Percentiles rank a stretch among this genome's conserved stretches.
phyloP scores from a whole-genome alignment of 2,329 filamentous ascomycete species.

The Sarocladium oryzae region DNA sequence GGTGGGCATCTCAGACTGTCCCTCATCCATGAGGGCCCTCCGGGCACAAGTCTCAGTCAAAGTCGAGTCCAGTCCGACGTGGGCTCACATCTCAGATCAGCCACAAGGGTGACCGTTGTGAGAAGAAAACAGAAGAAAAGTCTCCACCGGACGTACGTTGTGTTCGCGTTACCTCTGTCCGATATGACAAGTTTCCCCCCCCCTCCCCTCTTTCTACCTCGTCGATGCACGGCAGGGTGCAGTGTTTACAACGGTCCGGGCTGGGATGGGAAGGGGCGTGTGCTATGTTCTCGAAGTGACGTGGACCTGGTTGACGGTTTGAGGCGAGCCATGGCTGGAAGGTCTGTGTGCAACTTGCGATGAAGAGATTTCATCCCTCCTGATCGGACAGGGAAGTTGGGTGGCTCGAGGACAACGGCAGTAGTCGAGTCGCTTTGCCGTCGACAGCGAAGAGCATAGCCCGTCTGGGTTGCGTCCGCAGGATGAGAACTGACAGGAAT shows the following conservation, averaged over 20 bases:
- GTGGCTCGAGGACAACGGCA: background rate
- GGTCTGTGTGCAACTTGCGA: too few relatives aligned
- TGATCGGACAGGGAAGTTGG: too few relatives aligned
- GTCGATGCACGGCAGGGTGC: background rate
- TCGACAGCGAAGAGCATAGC: background rate
- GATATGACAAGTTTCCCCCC: slow-evolving; percentile 1
- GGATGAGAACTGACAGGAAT: background rate
- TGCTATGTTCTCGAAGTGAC: slow-evolving; percentile 4
- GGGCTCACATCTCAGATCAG: slow-evolving; percentile 8
- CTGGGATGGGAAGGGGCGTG: background rate
- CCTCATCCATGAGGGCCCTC: background rate
- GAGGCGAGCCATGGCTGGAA: background rate
- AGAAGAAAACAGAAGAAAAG: too few relatives aligned
- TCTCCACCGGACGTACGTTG: background rate
- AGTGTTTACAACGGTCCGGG: slow-evolving; percentile 1
- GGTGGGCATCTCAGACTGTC: too few relatives aligned
- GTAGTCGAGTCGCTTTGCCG: background rate
- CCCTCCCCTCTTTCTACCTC: background rate
- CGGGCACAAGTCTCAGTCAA: background rate
- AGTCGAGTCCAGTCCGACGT: background rate
- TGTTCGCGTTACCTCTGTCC: slow-evolving; percentile 3
- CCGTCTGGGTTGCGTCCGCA: background rate
- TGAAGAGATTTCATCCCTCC: too few relatives aligned
- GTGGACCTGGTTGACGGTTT: background rate
- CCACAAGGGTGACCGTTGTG: background rate